phyloP scores from a whole-genome alignment of 2,329 filamentous ascomycete species.

The Alternaria solani region DNA sequence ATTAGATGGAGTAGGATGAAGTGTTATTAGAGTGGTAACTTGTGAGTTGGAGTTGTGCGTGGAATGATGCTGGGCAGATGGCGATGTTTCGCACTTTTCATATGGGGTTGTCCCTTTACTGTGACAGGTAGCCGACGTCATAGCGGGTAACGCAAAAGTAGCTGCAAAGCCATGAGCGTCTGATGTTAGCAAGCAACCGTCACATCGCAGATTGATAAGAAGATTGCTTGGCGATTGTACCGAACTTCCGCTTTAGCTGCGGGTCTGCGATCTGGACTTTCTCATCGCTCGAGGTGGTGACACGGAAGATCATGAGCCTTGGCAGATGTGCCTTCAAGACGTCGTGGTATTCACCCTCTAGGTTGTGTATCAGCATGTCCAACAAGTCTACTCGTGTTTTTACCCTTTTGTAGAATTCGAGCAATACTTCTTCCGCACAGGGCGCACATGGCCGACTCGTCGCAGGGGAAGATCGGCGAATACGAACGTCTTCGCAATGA shows the following conservation, averaged over 20 bases:
- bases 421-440: neutral
- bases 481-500: neutral
- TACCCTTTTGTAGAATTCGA: neutral
- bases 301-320: neutral
- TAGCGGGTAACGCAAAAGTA: slow-evolving; percentile 32
- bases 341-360: neutral
- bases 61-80: slow-evolving; percentile 1
- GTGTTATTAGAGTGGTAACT: neutral
- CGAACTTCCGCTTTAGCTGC: slow-evolving; percentile 4
- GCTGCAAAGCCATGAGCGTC: slow-evolving; percentile 7
- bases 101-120: slow-evolving; percentile 14
- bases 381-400: neutral
- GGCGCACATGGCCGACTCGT: neutral
- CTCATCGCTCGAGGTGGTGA: neutral
- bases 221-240: slow-evolving; percentile 8
- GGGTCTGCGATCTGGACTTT: neutral
- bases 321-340: neutral
- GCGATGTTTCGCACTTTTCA: slow-evolving; percentile 10
- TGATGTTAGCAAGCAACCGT: slow-evolving; percentile 24
- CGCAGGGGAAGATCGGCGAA: slow-evolving; percentile 2
- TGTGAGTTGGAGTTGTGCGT: neutral
- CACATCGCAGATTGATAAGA: slow-evolving; percentile 7
- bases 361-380: neutral
- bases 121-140: slow-evolving; percentile 44
- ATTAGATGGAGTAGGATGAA: neutral